Evolutionary conservation across 1,139 yeast species (phyloP).

Genomic region (Suhomyces chickasaworum): DNA sequence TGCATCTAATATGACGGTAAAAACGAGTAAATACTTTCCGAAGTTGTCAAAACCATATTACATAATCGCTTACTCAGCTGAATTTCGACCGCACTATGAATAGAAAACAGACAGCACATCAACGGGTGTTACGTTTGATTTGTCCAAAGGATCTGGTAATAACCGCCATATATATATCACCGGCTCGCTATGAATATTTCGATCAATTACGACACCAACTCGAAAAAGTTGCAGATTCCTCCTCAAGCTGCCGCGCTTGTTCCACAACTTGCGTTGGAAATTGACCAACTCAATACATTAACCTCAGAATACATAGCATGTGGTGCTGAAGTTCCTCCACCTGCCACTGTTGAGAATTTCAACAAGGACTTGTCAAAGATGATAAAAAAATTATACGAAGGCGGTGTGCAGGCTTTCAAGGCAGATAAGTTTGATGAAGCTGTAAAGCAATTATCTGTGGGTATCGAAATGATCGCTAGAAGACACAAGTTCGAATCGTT

Average conservation of each 20-base stretch:
- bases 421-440: conserved; percentile 70
- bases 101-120: conserved; percentile 1
- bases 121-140: neutral
- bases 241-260: conserved; percentile 23
- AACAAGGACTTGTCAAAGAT: conserved; percentile 62
- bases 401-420: conserved; percentile 68
- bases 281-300: conserved; percentile 65
- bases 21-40: no score
- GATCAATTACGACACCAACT: conserved; percentile 32
- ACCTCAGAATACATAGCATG: conserved; percentile 59
- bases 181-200: conserved; percentile 22
- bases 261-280: conserved; percentile 46
- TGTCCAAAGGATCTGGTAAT: neutral
- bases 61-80: conserved; percentile 3
- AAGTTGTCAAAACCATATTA: no score
- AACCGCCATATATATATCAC: conserved; percentile 1
- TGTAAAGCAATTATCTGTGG: conserved; percentile 68
- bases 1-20: no score
- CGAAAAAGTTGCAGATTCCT: conserved; percentile 32
- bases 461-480: conserved; percentile 77
- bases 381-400: conserved; percentile 72
- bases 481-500: conserved; percentile 88
- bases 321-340: conserved; percentile 71
- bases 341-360: conserved; percentile 53
- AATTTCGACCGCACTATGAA: conserved; percentile 1